Percentiles rank a stretch among this genome's conserved stretches.
Conservation (phyloP, 176 grass and related monocot species). For the Dendrocalamus sinicus region DNA sequence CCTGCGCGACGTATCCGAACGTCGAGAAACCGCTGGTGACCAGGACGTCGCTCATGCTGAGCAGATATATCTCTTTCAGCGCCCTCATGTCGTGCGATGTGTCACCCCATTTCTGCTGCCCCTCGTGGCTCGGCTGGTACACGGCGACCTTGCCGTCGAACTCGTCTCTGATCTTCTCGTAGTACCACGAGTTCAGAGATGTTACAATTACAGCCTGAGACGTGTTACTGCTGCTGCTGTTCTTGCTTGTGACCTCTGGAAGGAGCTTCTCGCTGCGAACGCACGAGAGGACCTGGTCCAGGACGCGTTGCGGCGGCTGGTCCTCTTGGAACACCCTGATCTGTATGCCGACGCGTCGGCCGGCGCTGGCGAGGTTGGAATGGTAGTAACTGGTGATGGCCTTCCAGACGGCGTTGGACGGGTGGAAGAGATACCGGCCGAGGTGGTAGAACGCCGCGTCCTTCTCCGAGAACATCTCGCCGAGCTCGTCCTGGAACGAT, state of each 20-base stretch:
- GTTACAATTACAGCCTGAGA: neutral
- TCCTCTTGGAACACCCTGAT: conserved; percentile 45
- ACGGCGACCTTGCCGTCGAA: conserved; percentile 35
- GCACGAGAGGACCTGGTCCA: conserved; percentile 44
- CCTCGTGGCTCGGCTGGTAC: conserved; percentile 63
- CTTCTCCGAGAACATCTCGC: conserved; percentile 56
- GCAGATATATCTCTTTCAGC: conserved; percentile 46
- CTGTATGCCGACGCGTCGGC: conserved; percentile 49
- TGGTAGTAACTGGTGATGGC: conserved; percentile 46
- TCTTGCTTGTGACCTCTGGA: neutral
- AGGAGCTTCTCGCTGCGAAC: conserved; percentile 33
- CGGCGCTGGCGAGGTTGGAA: conserved; percentile 27
- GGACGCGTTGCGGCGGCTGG: conserved; percentile 13
- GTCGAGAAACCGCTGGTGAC: conserved; percentile 47
- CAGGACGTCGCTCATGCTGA: conserved; percentile 39
- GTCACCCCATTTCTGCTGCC: conserved; percentile 34
- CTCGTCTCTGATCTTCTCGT: conserved; percentile 6
- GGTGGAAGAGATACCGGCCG: conserved; percentile 64
- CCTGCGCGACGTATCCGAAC: conserved; percentile 53
- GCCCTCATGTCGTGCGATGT: conserved; percentile 50
- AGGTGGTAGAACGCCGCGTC: conserved; percentile 59
- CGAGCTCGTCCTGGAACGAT: conserved; percentile 37
- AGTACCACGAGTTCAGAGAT: too few species aligned
- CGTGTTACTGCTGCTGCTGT: neutral
- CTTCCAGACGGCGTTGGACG: conserved; percentile 58